Base-by-base conservation (phyloP, 2,329 filamentous ascomycete genomes). In the Botrytis hyacinthi region DNA sequence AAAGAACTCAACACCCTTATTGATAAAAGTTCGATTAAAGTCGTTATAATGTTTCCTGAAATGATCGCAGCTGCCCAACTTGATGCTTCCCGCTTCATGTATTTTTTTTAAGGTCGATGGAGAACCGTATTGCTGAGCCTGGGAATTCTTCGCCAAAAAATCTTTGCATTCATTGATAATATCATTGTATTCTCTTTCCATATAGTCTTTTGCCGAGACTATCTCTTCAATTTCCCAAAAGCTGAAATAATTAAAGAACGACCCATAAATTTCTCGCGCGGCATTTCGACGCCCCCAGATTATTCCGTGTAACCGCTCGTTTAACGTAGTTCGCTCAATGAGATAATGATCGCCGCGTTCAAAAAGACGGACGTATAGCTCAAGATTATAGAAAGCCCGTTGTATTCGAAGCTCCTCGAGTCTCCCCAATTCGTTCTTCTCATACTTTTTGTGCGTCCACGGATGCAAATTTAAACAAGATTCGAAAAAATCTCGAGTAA, bases 141-240 rank as follows among this genome's bases (percentile, higher is more conserved):
- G 63, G 7, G 20, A 37, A 37, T 16, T 51, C 6, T 14, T 40
- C 6, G 20, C 8, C 7, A 35, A 26, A 37, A 51, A 48, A 26
- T 16, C 4, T n/a, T 51, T 37, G n/a, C 44, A 67, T 20, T 69
- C 48, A 14, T 44, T n/a, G 14, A 69, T 35, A 57, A 59, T 26
- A 40, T 32, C 20, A 32, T 69, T n/a, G n/a, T 69, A 69, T 57
- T 57, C 37, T 32, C 66, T 42, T 32, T 59, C 46, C 48, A 69
- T 69, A 12, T 69, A 69, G 35, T 40, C 48, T 14, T 42, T 42
- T 29, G 59, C 42, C 18, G 48, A 69, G 37, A 42, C 40, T 12
- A 59, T 69, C 20, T 59, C 48, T 32, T 69, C 48, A 4, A 22
- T 1, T 32, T 44, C 48, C 48, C 37, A 54, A 18, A 32, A 26